phyloP scores from a whole-genome alignment of 805 yeast species.

The Candida taoyuanica region DNA sequence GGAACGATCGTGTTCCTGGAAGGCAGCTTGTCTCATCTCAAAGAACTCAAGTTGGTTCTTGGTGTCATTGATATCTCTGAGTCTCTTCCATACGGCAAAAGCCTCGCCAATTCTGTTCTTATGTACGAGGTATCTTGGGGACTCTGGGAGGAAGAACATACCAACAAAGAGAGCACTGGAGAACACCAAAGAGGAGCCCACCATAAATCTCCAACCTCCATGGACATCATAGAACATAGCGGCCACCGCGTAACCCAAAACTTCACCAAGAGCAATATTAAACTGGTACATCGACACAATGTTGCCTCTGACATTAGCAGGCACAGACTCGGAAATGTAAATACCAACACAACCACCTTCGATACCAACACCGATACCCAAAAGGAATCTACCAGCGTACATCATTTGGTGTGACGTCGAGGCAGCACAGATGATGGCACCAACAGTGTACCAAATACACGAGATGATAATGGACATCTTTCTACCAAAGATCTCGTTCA shows the following conservation, averaged over 20 bases:
- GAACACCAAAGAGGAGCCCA: slow-evolving; percentile 58
- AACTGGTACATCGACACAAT: slow-evolving; percentile 61
- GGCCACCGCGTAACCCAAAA: slow-evolving; percentile 57
- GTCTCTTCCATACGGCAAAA: slow-evolving; percentile 49
- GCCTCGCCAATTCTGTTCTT: slow-evolving; percentile 50
- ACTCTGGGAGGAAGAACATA: slow-evolving; percentile 52
- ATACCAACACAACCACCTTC: slow-evolving; percentile 64
- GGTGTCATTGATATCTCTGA: slow-evolving; percentile 43
- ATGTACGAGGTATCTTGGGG: slow-evolving; percentile 53
- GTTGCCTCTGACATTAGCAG: slow-evolving; percentile 53
- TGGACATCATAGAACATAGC: slow-evolving; percentile 53
- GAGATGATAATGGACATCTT: slow-evolving; percentile 50
- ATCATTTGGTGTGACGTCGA: slow-evolving; percentile 41
- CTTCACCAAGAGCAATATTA: slow-evolving; percentile 63
- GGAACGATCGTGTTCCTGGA: slow-evolving; percentile 39
- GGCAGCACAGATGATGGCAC: slow-evolving; percentile 57
- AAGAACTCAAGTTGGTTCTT: slow-evolving; percentile 48
- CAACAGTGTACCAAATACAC: slow-evolving; percentile 56
- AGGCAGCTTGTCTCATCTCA: slow-evolving; percentile 51
- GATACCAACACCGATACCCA: slow-evolving; percentile 63
- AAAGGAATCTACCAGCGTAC: slow-evolving; percentile 54
- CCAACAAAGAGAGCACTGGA: slow-evolving; percentile 49
- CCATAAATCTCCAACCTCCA: slow-evolving; percentile 63
- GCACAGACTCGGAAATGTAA: slow-evolving; percentile 58
- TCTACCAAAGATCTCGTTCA: slow-evolving; percentile 53